phyloP scores from a whole-genome alignment of 106 monocot genomes.

The Acorus gramineus region DNA sequence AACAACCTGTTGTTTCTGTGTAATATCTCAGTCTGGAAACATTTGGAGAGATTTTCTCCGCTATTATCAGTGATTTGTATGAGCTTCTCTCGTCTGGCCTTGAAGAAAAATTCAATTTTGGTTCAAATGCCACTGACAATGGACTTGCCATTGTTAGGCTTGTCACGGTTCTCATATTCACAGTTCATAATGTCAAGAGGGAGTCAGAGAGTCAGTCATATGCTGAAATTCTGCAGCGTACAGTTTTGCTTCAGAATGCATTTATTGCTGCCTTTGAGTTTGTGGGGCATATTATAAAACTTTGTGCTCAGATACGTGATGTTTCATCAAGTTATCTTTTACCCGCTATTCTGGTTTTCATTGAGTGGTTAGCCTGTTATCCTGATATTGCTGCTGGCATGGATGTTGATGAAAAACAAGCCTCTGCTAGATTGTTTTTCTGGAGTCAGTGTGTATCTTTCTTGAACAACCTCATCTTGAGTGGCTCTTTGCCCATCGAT shows the following conservation, averaged over 20 bases:
- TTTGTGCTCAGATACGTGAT: slow-evolving; percentile 53
- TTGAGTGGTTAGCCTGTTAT: slow-evolving; percentile 88
- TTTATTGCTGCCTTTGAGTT: slow-evolving; percentile 82
- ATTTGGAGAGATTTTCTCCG: slow-evolving; percentile 65
- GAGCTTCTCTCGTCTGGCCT: slow-evolving; percentile 72
- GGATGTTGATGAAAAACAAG: slow-evolving; percentile 67
- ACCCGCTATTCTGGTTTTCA: slow-evolving; percentile 56
- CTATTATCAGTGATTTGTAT: slow-evolving; percentile 36
- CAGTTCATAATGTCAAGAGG: slow-evolving; percentile 79
- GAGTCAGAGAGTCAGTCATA: slow-evolving; percentile 77
- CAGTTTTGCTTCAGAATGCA: slow-evolving; percentile 76
- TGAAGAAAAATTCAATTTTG: slow-evolving; percentile 70
- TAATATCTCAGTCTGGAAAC: slow-evolving; percentile 42
- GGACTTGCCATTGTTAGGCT: slow-evolving; percentile 55
- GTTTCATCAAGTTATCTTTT: slow-evolving; percentile 61
- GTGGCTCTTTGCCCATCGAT: slow-evolving; percentile 36
- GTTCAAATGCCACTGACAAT: slow-evolving; percentile 53
- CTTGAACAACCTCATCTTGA: slow-evolving; percentile 63
- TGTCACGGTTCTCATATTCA: slow-evolving; percentile 72
- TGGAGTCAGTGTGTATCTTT: slow-evolving; percentile 69
- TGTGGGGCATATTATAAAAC: slow-evolving; percentile 55
- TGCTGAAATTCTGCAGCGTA: slow-evolving; percentile 85
- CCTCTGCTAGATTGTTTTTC: slow-evolving; percentile 57
- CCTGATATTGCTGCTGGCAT: slow-evolving; percentile 47
- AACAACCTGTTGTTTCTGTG: no score